These are phyloP conservation scores for Phytophthora litchii DNA, from an alignment of 352 stramenopile genomes.

Conservation along the genomic window DNA sequence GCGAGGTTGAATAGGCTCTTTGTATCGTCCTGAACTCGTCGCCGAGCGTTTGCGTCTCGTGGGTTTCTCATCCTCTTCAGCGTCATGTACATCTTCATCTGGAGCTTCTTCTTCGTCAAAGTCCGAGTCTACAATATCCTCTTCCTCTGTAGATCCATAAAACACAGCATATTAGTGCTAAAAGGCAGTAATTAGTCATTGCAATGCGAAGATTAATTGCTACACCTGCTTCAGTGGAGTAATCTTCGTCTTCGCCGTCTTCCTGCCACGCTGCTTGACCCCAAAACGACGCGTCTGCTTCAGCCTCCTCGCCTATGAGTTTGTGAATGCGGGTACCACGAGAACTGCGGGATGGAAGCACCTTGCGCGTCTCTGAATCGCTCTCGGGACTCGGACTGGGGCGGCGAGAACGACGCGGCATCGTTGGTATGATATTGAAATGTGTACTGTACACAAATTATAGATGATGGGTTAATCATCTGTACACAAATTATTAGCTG, in stretches of 20 bases:
- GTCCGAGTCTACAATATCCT: conserved; percentile 88
- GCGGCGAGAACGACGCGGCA: conserved; percentile 6
- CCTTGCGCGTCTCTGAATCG: conserved; percentile 33
- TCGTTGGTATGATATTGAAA: conserved; percentile 10
- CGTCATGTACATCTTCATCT: conserved; percentile 81
- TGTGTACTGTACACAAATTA: conserved; percentile 3
- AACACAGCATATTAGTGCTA: conserved; percentile 2
- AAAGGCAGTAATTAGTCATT: background rate
- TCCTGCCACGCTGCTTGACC: conserved; percentile 85
- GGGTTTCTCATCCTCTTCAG: conserved; percentile 52
- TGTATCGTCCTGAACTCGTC: conserved; percentile 35
- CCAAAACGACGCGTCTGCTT: conserved; percentile 90
- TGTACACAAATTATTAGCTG: too few species aligned
- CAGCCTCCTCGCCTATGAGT: conserved; percentile 86
- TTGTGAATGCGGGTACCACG: conserved; percentile 82
- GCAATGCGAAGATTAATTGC: background rate
- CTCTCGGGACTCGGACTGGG: conserved; percentile 16
- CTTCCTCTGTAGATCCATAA: conserved; percentile 65
- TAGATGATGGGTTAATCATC: too few species aligned
- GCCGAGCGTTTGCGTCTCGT: conserved; percentile 35
- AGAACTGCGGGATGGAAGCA: conserved; percentile 67
- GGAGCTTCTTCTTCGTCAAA: conserved; percentile 87
- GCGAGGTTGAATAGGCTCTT: conserved; percentile 37
- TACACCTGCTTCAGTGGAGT: conserved; percentile 86
- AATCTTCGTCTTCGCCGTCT: conserved; percentile 85